phyloP scores from a whole-genome alignment of 768 basidiomycete genomes.

The Rhodosporidiobolus odoratus region DNA sequence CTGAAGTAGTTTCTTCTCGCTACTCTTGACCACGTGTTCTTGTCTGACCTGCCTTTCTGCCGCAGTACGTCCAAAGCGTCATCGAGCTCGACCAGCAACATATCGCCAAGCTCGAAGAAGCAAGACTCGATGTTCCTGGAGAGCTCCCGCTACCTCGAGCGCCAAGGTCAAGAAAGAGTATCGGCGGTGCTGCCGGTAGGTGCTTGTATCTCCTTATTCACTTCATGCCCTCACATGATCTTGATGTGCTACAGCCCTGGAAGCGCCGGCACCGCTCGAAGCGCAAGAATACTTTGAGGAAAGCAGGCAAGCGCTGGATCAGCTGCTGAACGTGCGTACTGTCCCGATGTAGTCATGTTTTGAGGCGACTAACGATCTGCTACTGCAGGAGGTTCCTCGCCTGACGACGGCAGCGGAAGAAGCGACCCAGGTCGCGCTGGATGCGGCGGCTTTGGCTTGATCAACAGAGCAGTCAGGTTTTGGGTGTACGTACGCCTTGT shows the following conservation, averaged over 20 bases:
- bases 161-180: slow-evolving; percentile 2
- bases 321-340: slow-evolving; percentile 2
- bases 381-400: slow-evolving; percentile 1
- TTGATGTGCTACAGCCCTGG: neutral
- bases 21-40: neutral
- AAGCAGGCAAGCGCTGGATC: neutral
- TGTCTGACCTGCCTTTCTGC: neutral
- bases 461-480: too few relatives aligned
- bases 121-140: neutral
- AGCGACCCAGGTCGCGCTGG: slow-evolving; percentile 7
- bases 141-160: neutral
- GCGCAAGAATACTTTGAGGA: slow-evolving; percentile 13
- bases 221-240: too few relatives aligned
- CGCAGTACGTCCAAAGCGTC: neutral
- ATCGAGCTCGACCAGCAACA: neutral
- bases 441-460: neutral
- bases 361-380: neutral
- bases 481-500: too few relatives aligned
- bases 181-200: slow-evolving; percentile 4
- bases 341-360: neutral
- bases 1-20: neutral
- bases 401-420: slow-evolving; percentile 9
- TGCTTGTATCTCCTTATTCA: too few relatives aligned
- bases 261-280: neutral
- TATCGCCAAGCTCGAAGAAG: neutral